Conservation (phyloP, 2,329 filamentous ascomycete genomes). For the Ceratocystis huliohia region DNA sequence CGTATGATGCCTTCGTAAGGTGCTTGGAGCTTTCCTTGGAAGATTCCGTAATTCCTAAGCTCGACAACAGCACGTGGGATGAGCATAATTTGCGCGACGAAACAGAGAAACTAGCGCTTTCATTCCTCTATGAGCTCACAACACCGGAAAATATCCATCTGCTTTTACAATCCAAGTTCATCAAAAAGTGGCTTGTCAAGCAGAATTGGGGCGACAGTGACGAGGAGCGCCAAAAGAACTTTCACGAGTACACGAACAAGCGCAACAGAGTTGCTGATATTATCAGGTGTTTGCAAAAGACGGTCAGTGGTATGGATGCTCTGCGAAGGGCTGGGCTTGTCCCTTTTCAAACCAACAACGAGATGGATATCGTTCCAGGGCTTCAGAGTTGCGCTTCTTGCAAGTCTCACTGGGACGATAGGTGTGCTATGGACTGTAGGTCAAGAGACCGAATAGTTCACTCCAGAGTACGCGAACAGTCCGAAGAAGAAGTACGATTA, state of each 20-base stretch:
- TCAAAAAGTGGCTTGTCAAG: slow-evolving; percentile 60
- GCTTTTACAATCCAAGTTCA: slow-evolving; percentile 50
- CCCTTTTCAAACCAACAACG: slow-evolving; percentile 25
- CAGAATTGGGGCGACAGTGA: slow-evolving; percentile 53
- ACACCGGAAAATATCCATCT: slow-evolving; percentile 36
- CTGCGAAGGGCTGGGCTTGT: slow-evolving; percentile 39
- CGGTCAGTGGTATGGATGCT: slow-evolving; percentile 38
- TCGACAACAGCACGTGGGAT: slow-evolving; percentile 46
- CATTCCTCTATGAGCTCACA: slow-evolving; percentile 47
- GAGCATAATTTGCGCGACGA: slow-evolving; percentile 51
- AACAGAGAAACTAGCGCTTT: slow-evolving; percentile 47
- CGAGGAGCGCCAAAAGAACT: slow-evolving; percentile 42
- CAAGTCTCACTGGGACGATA: slow-evolving; percentile 20
- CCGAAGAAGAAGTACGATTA: slow-evolving; percentile 55
- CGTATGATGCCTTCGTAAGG: slow-evolving; percentile 45
- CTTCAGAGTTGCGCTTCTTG: not conserved
- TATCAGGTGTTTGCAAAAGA: slow-evolving; percentile 37
- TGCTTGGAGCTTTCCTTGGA: slow-evolving; percentile 45
- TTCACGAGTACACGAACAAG: slow-evolving; percentile 37
- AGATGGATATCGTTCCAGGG: not conserved
- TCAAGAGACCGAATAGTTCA: slow-evolving; percentile 24
- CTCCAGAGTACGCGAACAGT: slow-evolving; percentile 37
- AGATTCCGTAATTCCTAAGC: slow-evolving; percentile 38
- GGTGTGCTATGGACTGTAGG: slow-evolving; percentile 11
- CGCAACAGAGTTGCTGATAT: slow-evolving; percentile 37